Percentiles rank a stretch among this genome's conserved stretches.
These are phyloP conservation scores for Arachis hypogaea DNA, from an alignment of 306 rosid genomes.

Conservation along the genomic window DNA sequence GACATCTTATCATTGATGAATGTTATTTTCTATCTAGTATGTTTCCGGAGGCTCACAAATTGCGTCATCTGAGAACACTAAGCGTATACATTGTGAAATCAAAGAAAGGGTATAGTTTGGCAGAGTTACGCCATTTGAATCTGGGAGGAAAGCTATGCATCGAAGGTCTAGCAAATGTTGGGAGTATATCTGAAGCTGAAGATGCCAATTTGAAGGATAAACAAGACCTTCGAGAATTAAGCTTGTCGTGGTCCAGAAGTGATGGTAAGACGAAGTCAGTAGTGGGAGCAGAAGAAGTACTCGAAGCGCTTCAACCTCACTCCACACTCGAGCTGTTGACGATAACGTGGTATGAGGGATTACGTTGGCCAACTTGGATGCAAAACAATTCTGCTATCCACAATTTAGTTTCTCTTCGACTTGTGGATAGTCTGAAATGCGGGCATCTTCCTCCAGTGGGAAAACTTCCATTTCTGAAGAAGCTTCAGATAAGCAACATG, in stretches of 20 bases:
- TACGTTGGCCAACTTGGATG: too few relatives aligned
- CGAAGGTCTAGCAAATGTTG: neutral
- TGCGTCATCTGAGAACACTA: neutral
- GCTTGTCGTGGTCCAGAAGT: neutral
- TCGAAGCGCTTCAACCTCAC: too few relatives aligned
- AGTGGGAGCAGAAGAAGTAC: too few relatives aligned
- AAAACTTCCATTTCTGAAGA: too few relatives aligned
- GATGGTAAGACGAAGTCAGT: neutral
- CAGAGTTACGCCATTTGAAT: neutral
- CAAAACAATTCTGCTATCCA: too few relatives aligned
- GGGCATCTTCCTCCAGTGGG: too few relatives aligned
- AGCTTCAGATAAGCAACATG: too few relatives aligned
- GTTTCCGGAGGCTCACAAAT: constrained; percentile 19
- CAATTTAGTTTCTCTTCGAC: too few relatives aligned
- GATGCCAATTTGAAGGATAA: constrained; percentile 12
- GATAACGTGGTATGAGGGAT: too few relatives aligned
- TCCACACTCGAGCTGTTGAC: too few relatives aligned
- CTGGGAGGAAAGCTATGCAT: neutral
- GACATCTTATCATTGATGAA: constrained; percentile 1
- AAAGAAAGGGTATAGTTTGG: neutral
- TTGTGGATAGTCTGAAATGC: too few relatives aligned
- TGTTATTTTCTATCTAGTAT: neutral
- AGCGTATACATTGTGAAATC: neutral
- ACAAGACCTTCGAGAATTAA: neutral
- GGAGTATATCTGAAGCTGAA: neutral